Base-by-base conservation (phyloP, 352 stramenopile species). In the Phytophthora crassamura region DNA sequence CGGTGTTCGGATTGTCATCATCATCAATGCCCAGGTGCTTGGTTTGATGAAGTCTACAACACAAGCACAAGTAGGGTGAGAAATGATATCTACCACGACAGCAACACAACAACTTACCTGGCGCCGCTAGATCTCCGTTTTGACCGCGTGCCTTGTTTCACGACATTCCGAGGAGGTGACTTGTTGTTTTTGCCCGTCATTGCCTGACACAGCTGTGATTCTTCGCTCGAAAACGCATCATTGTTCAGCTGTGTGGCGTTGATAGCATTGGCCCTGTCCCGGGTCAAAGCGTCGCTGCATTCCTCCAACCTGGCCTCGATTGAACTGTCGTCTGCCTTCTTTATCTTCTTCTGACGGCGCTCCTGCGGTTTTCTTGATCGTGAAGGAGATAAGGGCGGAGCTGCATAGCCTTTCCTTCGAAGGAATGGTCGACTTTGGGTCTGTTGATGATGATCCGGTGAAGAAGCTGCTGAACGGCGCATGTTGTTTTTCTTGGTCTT, bases 61-160 rank as follows among this genome's bases (percentile, higher is more conserved):
- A 45, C 0, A 22, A 59, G 14, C 14, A 28, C 32, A 42, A 28
- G 15, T 28, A 18, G 10, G 2, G 1, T 14, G 25, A 30, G 25
- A 30, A 6, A 5, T 30, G 25, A 2, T 30, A 20, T 12, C 34
- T 20, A 39, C 34, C 15, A 51, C 25, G 25, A 30, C 25, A 2
- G 11, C 3, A 36, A 54, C 9, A 28, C 3, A 7, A 7, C 18
- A 56, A 36, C 54, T 28, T 62, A 85, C 76, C 73, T 71, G 36
- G 75, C 53, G 34, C 50, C 55, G 7, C 32, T 50, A 38, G 71
- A 32, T 35, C 52, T 77, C 14, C 64, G 60, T 55, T 82, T 82
- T 12, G 64, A 65, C 5, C 63, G 58, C 10, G 67, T 30, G 25
- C 3, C 22, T 77, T 30, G 52, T 48, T 11, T 69, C 64, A 20